Base-by-base conservation (phyloP, 805 yeast genomes). In the Ogataea ganodermae region DNA sequence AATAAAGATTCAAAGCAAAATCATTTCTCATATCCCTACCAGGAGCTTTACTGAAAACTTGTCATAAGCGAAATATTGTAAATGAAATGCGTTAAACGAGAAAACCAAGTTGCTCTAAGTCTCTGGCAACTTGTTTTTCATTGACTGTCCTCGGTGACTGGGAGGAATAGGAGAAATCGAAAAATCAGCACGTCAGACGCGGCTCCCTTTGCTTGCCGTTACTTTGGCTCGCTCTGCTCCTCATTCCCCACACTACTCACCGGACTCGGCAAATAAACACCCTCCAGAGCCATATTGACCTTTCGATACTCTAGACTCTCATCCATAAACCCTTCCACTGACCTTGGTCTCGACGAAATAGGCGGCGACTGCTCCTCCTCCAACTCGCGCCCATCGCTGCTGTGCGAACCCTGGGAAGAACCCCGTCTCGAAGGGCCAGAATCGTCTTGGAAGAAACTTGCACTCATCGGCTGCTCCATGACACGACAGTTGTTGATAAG, bases 401-500 rank as follows among this genome's bases (percentile, higher is more conserved):
- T 33, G 36, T 33, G 36, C 6, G 23, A 33, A 4, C 36, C 36
- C 22, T 36, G 30, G 14, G 40, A 23, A 14, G 40, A 26, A 23
- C 30, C 40, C 18, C 30, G n/a, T 28, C 26, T 30, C 16, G 35
- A 20, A 2, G n/a, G 40, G 4, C 40, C 33, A n/a, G 17, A 10
- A 10, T 36, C 20, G 4, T 36, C 40, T 4, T 13, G 30, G 21
- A 16, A 23, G n/a, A 16, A 14, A 16, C 30, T 38, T 17, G 5
- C 23, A 5, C 30, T 40, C 28, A 16, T 40, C 14, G 17, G 26
- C 27, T 56, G 66, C 42, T 62, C 66, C 63, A 61, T 61, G 22
- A 62, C 62, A 46, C 66, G 55, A 45, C 67, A 61, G 35, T 60
- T 58, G 36, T 59, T 58, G 17, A 62, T 59, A 4, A 55, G 39